Evolutionary conservation across 371 early-diverging fungal genomes (phyloP), one percentile per base, ranked within the genome.

Genomic region (Mortierella sp.): DNA sequence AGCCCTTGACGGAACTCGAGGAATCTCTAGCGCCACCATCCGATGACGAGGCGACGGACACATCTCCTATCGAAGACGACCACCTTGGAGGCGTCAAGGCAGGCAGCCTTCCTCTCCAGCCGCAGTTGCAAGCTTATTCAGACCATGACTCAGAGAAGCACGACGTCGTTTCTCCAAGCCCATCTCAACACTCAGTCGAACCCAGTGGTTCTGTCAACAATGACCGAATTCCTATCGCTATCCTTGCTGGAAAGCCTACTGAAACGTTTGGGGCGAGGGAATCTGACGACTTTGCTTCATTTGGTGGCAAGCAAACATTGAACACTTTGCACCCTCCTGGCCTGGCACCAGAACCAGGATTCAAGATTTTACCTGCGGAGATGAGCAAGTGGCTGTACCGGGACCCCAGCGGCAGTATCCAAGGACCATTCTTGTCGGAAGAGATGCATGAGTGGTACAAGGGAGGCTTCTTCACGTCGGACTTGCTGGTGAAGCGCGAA

Each of bases 391-490:
- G 97, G 97, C 91, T 92, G 70, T 96, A 96, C 76, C 92, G 96
- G 44, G 96, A 96, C 83, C 95, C 96, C 3, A 92, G 92, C 78
- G 96, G 96, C 19, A 89, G 88, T 47, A 83, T 92, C 52, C 92
- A 92, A 81, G 94, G 95, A 3, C 97, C 97, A 10, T 97, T 97
- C 80, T 90, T 92, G 19, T 93, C 95, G 13, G 89, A 92, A 13
- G 95, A 95, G 57, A 97, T 97, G 97, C 95, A 96, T 73, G 96
- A 96, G 75, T 97, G 97, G 97, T 96, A 92, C 84, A 92, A 92
- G 58, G 95, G 92, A 16, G 96, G 96, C 14, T 97, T 96, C 83
- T 97, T 97, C 78, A 87, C 92, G 1, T 87, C 91, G 24, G 92
- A 93, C 45, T 89, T 97, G 28, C 89, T 95, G 65, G 93, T 97